Evolutionary conservation across 1,139 yeast species (phyloP).

Genomic region (Trichomonascaceae sp.): DNA sequence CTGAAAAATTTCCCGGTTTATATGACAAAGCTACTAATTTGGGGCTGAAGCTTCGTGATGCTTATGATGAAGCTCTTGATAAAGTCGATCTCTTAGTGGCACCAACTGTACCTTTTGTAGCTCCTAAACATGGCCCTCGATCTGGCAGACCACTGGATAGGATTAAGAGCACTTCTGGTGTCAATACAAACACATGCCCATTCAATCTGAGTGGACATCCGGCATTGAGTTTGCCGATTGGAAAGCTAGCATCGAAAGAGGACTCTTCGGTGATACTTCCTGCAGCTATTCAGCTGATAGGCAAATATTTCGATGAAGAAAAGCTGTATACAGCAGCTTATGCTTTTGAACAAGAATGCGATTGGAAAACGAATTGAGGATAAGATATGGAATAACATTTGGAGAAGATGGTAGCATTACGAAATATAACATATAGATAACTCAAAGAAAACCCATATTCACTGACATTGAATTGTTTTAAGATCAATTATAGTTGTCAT

Average conservation of each 20-base stretch:
- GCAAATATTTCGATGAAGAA: slow-evolving; percentile 46
- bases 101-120: slow-evolving; percentile 29
- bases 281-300: slow-evolving; percentile 44
- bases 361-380: slow-evolving; percentile 24
- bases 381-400: too few relatives aligned
- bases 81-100: slow-evolving; percentile 27
- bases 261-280: slow-evolving; percentile 33
- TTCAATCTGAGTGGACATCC: slow-evolving; percentile 38
- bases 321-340: slow-evolving; percentile 38
- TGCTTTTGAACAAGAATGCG: slow-evolving; percentile 33
- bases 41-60: slow-evolving; percentile 31
- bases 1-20: slow-evolving; percentile 32
- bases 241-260: slow-evolving; percentile 29
- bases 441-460: too few relatives aligned
- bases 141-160: slow-evolving; percentile 16
- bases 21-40: slow-evolving; percentile 35
- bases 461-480: too few relatives aligned
- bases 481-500: too few relatives aligned
- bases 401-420: too few relatives aligned
- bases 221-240: slow-evolving; percentile 34
- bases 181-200: slow-evolving; percentile 35
- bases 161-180: slow-evolving; percentile 31
- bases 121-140: slow-evolving; percentile 26
- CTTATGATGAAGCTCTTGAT: slow-evolving; percentile 30
- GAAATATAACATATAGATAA: background rate